Base-by-base conservation (phyloP, 192 early-diverging fungal genomes). In the Gorgonomyces haynaldii region DNA sequence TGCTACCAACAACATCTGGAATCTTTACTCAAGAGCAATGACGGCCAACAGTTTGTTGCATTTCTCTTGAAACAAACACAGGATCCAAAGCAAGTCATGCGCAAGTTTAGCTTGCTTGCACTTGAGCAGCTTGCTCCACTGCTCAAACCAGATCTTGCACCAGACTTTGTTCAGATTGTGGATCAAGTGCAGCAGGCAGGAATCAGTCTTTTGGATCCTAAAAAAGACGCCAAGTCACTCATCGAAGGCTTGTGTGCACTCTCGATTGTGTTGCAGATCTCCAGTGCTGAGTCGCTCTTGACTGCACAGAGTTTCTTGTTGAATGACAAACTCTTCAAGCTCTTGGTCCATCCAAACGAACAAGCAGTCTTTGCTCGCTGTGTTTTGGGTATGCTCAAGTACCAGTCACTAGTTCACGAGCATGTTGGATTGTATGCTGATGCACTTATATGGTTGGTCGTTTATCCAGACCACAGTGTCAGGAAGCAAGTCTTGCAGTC, bases 31-130 rank as follows among this genome's bases (percentile, higher is more conserved):
- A 42, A 42, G 45, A 50, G 69, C 27, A 54, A 69, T 24, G 50
- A 54, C 36, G 58, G 69, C 41, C 42, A 39, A 29, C 48, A 66
- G 16, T 50, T 54, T 7, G 42, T 75, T 49, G 34, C 77, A 15
- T 39, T 60, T 0, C 64, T 66, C 70, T 34, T 60, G 70, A 16
- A 72, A 67, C 7, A 54, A 65, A 7, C 69, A 71, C 12, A 60
- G 89, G 13, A 67, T 57, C 0, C 83, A 83, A 36, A 53, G 70
- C 30, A 83, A 85, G 53, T 54, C 69, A 12, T 52, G 53, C 7
- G 57, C 68, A 10, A 72, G 87, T 20, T 82, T 75, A 38, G 72
- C 72, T 0, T 85, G 81, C 78, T 74, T 82, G 17, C 81, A 76
- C 16, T 36, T 58, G 19, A 60, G n/a, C n/a, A 35, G 32, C 32